Evolutionary conservation across 768 basidiomycete species (phyloP).

Genomic region (Suillus paluster): DNA sequence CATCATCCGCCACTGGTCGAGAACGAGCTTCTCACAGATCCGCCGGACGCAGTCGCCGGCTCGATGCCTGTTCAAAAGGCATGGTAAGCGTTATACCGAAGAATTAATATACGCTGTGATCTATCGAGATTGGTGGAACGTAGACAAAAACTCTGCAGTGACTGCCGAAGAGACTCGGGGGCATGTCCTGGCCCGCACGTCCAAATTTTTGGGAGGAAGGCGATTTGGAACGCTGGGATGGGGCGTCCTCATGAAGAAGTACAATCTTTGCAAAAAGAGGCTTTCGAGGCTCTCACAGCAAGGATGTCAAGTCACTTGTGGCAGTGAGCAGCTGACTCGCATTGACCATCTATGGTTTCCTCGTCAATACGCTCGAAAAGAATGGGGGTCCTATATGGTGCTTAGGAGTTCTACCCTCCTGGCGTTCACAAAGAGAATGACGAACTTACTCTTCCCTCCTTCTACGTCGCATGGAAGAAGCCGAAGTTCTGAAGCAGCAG

Average conservation of each 20-base stretch:
- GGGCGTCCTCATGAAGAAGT: slow-evolving; percentile 38
- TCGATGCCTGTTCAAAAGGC: slow-evolving; percentile 33
- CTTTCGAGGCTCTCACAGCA: slow-evolving; percentile 32
- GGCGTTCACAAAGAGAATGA: slow-evolving; percentile 28
- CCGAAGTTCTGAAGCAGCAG: slow-evolving; percentile 10
- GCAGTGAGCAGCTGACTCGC: slow-evolving; percentile 27
- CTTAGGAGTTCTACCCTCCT: slow-evolving; percentile 22
- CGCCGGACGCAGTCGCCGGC: slow-evolving; percentile 29
- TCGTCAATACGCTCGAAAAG: slow-evolving; percentile 30
- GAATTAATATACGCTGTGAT: slow-evolving; percentile 33
- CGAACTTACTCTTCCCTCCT: slow-evolving; percentile 27
- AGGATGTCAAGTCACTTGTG: slow-evolving; percentile 29
- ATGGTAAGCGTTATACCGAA: slow-evolving; percentile 36
- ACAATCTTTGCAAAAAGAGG: slow-evolving; percentile 34
- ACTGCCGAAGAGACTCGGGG: slow-evolving; percentile 20
- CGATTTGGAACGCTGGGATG: slow-evolving; percentile 27
- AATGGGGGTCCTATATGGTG: slow-evolving; percentile 29
- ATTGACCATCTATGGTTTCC: slow-evolving; percentile 36
- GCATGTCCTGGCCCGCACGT: slow-evolving; percentile 23
- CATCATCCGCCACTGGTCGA: slow-evolving; percentile 36
- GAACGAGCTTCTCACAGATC: slow-evolving; percentile 27
- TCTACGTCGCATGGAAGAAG: slow-evolving; percentile 14
- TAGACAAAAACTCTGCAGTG: slow-evolving; percentile 30
- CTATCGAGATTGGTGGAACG: slow-evolving; percentile 34
- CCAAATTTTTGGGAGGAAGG: slow-evolving; percentile 22